Evolutionary conservation across 768 basidiomycete genomes (phyloP).

Genomic region (Omphalotus guepiniiformis): DNA sequence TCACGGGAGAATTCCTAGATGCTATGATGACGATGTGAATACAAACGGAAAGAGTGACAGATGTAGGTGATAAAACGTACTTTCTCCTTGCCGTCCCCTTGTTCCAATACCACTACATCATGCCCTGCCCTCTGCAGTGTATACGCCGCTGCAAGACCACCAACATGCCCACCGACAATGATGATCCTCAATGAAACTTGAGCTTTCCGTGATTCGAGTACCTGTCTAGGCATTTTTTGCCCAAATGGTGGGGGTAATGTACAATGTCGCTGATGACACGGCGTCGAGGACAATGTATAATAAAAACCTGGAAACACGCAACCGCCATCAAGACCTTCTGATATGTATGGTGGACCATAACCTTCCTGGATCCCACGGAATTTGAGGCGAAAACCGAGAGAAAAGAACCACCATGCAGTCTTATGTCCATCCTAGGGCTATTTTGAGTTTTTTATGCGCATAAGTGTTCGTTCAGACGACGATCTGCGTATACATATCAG

Average conservation of each 20-base stretch:
- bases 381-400: no score
- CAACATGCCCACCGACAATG: constrained; percentile 45
- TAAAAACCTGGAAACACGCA: no score
- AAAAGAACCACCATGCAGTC: no score
- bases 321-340: no score
- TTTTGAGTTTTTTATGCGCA: no score
- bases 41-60: background rate
- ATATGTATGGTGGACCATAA: no score
- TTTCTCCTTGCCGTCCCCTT: constrained; percentile 35
- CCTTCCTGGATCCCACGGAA: no score
- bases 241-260: no score
- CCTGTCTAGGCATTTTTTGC: constrained; percentile 25
- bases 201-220: constrained; percentile 21
- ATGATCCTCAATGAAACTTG: constrained; percentile 29
- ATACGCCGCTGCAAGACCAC: constrained; percentile 54
- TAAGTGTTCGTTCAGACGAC: no score
- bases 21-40: constrained; percentile 18
- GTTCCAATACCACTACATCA: constrained; percentile 54
- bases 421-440: no score
- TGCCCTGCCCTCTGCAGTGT: constrained; percentile 55
- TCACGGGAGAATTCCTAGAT: constrained; percentile 39
- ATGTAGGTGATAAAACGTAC: no score
- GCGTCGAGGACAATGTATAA: background rate
- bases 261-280: background rate
- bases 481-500: no score